phyloP scores from a whole-genome alignment of 75 land plant genomes.

The Pseudotsuga menziesii region DNA sequence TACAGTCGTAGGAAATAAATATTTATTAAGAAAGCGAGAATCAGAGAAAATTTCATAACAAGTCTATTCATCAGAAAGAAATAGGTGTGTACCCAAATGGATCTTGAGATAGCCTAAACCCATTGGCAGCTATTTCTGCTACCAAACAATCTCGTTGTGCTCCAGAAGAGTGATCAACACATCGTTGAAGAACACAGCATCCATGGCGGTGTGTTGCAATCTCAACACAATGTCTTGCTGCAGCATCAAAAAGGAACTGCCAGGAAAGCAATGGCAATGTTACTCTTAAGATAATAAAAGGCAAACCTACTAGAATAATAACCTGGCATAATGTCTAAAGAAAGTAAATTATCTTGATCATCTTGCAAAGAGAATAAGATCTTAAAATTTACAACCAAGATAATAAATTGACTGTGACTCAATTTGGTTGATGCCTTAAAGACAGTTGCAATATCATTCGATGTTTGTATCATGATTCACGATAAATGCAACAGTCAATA shows the following conservation, averaged over 20 bases:
- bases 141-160: slow-evolving; percentile 40
- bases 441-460: neutral
- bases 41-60: no score
- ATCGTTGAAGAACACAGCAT: slow-evolving; percentile 67
- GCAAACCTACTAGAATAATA: neutral
- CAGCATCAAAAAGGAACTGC: slow-evolving; percentile 74
- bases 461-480: neutral
- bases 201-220: slow-evolving; percentile 72
- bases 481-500: neutral
- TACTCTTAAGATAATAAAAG: neutral
- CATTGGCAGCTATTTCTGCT: slow-evolving; percentile 45
- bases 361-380: neutral
- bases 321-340: neutral
- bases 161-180: slow-evolving; percentile 42
- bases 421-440: neutral
- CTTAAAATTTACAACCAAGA: neutral
- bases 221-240: slow-evolving; percentile 54
- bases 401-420: neutral
- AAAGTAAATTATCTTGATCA: neutral
- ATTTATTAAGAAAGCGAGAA: no score
- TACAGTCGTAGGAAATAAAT: no score
- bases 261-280: neutral
- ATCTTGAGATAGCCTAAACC: slow-evolving; percentile 67
- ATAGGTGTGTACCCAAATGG: slow-evolving; percentile 53
- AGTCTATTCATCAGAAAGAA: no score